These are phyloP conservation scores for Lactifluus piperatus DNA, from an alignment of 768 basidiomycete genomes.

Conservation along the genomic window DNA sequence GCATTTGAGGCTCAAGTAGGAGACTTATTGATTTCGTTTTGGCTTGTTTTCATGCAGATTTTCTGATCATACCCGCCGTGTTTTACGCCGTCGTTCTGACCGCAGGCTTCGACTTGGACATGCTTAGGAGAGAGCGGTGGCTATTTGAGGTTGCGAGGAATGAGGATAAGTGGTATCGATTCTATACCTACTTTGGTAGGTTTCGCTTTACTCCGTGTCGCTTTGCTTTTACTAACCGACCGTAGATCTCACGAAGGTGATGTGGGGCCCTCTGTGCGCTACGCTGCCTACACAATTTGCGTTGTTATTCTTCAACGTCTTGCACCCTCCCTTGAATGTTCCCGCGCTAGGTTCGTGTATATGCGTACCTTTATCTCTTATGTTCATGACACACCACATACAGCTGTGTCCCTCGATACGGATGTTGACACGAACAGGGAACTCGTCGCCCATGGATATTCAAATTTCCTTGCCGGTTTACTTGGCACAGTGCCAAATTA, in stretches of 20 bases:
- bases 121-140: slow-evolving; percentile 67
- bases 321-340: slow-evolving; percentile 83
- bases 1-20: not conserved
- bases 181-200: slow-evolving; percentile 73
- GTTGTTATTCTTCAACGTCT: slow-evolving; percentile 77
- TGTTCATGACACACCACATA: not conserved
- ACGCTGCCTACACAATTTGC: slow-evolving; percentile 94
- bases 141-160: slow-evolving; percentile 64
- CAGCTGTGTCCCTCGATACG: slow-evolving; percentile 80
- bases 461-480: slow-evolving; percentile 75
- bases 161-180: slow-evolving; percentile 66
- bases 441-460: slow-evolving; percentile 86
- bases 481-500: slow-evolving; percentile 86
- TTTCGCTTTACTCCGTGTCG: not conserved
- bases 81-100: slow-evolving; percentile 78
- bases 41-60: slow-evolving; percentile 41
- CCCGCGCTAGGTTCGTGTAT: slow-evolving; percentile 64
- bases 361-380: not conserved
- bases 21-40: not conserved
- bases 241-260: slow-evolving; percentile 52
- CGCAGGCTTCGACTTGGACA: slow-evolving; percentile 47
- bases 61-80: slow-evolving; percentile 65
- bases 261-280: slow-evolving; percentile 59
- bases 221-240: not conserved
- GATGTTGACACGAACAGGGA: slow-evolving; percentile 91